Base-by-base conservation (phyloP, 768 basidiomycete genomes). In the Suillus hirtellus region DNA sequence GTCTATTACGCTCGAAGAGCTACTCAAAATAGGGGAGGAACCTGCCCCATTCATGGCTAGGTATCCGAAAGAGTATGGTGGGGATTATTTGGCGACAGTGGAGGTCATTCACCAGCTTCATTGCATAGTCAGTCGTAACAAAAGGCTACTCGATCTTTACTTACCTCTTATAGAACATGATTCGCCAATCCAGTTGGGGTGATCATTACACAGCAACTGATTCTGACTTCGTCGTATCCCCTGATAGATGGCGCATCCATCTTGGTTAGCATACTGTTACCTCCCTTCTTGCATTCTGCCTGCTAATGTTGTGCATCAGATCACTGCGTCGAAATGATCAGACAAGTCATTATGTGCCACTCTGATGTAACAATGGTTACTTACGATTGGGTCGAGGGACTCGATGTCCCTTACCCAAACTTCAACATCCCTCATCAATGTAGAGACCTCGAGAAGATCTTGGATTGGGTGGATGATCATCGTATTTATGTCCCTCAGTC, bases 321-420 rank as follows among this genome's bases (percentile, higher is more conserved):
- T 21, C 53, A 50, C 19, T 66, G 65, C 40, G 8, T 64, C 40
- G 63, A 66, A 38, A n/a, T 56, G 9, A n/a, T 64, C 46, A 53
- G 65, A 14, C 63, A 66, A 49, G 27, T 40, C 24, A 12, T 66
- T 4, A 64, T 66, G 65, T 66, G 65, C 21, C 58, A 38, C 21
- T 24, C 62, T 15, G 63, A 66, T 50, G 21, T 61, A 15, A 50
- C 46, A 15, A 64, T 66, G 60, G 55, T 64, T 15, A 21, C 37
- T 12, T 66, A 63, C 38, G 54, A 66, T 56, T 66, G 65, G 65
- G 42, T 66, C 3, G 40, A 46, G 40, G 60, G 40, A 9, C 17
- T 19, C 34, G 21, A 34, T 8, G 31, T 12, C 10, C 52, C 47
- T 14, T 49, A 46, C 44, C 44, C 44, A 46, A 46, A n/a, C 44